Evolutionary conservation across 352 stramenopile genomes (phyloP).

Genomic region (Phytophthora europaea): DNA sequence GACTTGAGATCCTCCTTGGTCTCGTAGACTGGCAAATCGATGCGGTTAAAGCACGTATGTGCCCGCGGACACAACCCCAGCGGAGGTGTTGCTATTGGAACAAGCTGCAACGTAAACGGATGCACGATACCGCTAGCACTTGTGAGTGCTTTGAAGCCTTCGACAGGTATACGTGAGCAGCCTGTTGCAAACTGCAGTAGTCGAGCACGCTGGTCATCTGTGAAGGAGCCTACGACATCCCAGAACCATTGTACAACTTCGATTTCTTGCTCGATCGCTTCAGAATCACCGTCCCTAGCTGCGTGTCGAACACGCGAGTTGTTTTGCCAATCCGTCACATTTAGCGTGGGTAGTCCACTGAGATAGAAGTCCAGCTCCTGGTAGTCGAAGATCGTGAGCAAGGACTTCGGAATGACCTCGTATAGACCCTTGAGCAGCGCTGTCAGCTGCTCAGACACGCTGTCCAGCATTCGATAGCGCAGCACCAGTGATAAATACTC

Average conservation of each 20-base stretch:
- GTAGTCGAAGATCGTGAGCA: conserved; percentile 93
- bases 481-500: conserved; percentile 96
- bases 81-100: conserved; percentile 54
- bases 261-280: conserved; percentile 62
- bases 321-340: conserved; percentile 90
- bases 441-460: conserved; percentile 91
- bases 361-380: conserved; percentile 98
- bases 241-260: conserved; percentile 93
- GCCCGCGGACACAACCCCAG: conserved; percentile 79
- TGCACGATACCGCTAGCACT: conserved; percentile 87
- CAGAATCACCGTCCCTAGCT: conserved; percentile 54
- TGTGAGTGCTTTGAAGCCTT: conserved; percentile 84
- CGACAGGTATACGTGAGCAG: conserved; percentile 94
- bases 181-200: conserved; percentile 99
- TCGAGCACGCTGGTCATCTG: conserved; percentile 93
- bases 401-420: conserved; percentile 91
- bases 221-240: conserved; percentile 87
- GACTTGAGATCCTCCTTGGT: conserved; percentile 88
- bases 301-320: conserved; percentile 74
- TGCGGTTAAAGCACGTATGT: conserved; percentile 92
- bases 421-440: conserved; percentile 94
- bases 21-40: conserved; percentile 86
- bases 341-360: conserved; percentile 83
- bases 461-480: conserved; percentile 94
- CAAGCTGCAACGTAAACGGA: conserved; percentile 81